Conservation (phyloP, 768 basidiomycete species). For the Naganishia kalamii region DNA sequence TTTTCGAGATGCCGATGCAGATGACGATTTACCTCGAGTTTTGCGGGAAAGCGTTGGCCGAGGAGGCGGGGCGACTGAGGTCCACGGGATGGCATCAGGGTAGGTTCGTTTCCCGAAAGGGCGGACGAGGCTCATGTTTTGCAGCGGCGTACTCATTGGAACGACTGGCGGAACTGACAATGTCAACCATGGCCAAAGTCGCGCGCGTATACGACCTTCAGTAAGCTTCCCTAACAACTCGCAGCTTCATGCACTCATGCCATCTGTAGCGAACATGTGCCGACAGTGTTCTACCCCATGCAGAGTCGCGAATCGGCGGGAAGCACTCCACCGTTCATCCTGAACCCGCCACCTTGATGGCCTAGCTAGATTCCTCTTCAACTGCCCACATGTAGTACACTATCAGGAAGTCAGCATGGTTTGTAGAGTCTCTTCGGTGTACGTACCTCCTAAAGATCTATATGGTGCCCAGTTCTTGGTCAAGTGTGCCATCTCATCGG, state of each 20-base stretch:
- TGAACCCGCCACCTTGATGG: neutral
- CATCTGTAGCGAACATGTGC: neutral
- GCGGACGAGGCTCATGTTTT: neutral
- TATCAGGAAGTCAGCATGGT: constrained; percentile 17
- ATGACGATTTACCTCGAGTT: constrained; percentile 10
- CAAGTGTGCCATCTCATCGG: constrained; percentile 71
- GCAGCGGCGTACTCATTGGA: neutral
- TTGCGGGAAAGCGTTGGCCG: neutral
- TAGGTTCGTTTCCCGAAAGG: neutral
- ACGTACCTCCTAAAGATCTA: constrained; percentile 63
- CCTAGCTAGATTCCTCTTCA: constrained; percentile 49
- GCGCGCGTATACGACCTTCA: neutral
- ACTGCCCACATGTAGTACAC: constrained; percentile 87
- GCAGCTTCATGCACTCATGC: neutral
- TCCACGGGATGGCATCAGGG: neutral
- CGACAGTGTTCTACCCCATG: neutral
- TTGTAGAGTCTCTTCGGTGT: no score
- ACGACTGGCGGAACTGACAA: neutral
- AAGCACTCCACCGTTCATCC: neutral
- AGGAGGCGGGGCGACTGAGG: neutral
- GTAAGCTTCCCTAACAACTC: neutral
- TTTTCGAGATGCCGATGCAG: neutral
- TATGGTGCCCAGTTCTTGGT: constrained; percentile 76
- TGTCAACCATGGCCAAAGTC: neutral
- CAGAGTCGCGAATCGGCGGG: neutral